These are phyloP conservation scores for Backusella tuberculispora DNA, from an alignment of 192 early-diverging fungal species.

Conservation along the genomic window DNA sequence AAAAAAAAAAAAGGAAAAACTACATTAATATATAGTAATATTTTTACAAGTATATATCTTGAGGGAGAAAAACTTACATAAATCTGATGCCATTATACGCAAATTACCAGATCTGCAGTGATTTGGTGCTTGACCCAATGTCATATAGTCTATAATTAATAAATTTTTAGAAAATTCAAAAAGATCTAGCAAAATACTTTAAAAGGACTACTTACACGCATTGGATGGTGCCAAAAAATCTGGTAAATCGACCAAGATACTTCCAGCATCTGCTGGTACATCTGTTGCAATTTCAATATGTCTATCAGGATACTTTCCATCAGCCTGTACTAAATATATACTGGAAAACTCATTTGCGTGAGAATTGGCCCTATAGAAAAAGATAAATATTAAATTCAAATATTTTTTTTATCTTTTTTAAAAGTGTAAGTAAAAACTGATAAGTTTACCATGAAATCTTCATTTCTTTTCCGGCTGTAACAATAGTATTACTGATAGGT, in stretches of 20 bases:
- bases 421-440: not conserved
- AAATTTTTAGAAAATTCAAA: not conserved
- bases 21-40: not conserved
- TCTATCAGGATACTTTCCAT: not conserved
- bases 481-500: conserved; percentile 23
- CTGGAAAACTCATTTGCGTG: not conserved
- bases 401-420: conserved; percentile 4
- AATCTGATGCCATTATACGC: conserved; percentile 11
- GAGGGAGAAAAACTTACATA: not conserved
- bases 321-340: conserved; percentile 20
- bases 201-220: conserved; percentile 1
- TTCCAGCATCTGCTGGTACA: not conserved
- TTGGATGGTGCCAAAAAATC: conserved; percentile 1
- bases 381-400: not conserved
- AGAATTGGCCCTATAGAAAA: conserved; percentile 15
- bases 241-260: not conserved
- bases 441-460: conserved; percentile 14
- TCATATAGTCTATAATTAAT: conserved; percentile 10
- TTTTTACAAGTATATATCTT: not conserved
- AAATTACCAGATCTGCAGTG: conserved; percentile 24
- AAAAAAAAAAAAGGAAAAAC: no score
- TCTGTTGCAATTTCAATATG: conserved; percentile 12
- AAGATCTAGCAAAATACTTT: not conserved
- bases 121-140: conserved; percentile 2
- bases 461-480: conserved; percentile 19